Evolutionary conservation across 352 stramenopile genomes (phyloP).

Genomic region (Globisporangium megalacanthum): DNA sequence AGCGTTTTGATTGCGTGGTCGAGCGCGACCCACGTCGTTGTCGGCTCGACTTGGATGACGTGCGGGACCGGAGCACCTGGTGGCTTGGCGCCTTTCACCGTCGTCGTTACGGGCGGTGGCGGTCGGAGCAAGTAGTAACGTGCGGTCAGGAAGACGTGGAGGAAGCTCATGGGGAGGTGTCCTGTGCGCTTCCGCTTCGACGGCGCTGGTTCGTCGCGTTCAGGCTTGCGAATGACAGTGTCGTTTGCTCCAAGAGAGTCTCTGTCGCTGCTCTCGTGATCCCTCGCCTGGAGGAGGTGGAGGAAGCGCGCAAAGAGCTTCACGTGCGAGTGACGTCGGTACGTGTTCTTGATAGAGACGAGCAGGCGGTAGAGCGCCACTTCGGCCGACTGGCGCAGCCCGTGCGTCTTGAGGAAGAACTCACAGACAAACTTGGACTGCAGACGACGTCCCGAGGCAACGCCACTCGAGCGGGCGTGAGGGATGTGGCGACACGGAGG

Average conservation of each 20-base stretch:
- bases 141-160: slow-evolving; percentile 61
- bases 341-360: slow-evolving; percentile 58
- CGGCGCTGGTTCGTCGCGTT: slow-evolving; percentile 1
- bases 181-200: slow-evolving; percentile 19
- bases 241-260: neutral
- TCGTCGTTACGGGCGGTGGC: slow-evolving; percentile 12
- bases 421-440: slow-evolving; percentile 64
- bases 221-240: neutral
- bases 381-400: slow-evolving; percentile 55
- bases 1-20: slow-evolving; percentile 52
- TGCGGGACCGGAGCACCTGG: slow-evolving; percentile 11
- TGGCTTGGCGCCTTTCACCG: slow-evolving; percentile 6
- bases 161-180: slow-evolving; percentile 54
- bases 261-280: slow-evolving; percentile 2
- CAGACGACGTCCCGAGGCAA: neutral
- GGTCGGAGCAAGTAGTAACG: slow-evolving; percentile 34
- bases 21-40: slow-evolving; percentile 56
- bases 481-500: neutral
- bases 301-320: slow-evolving; percentile 67
- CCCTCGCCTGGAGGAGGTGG: slow-evolving; percentile 26
- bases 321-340: slow-evolving; percentile 40
- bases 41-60: slow-evolving; percentile 42
- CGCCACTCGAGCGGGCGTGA: neutral
- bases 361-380: slow-evolving; percentile 66
- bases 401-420: slow-evolving; percentile 68